Conservation (phyloP, 371 early-diverging fungal genomes). For the Rhizopus stolonifer region DNA sequence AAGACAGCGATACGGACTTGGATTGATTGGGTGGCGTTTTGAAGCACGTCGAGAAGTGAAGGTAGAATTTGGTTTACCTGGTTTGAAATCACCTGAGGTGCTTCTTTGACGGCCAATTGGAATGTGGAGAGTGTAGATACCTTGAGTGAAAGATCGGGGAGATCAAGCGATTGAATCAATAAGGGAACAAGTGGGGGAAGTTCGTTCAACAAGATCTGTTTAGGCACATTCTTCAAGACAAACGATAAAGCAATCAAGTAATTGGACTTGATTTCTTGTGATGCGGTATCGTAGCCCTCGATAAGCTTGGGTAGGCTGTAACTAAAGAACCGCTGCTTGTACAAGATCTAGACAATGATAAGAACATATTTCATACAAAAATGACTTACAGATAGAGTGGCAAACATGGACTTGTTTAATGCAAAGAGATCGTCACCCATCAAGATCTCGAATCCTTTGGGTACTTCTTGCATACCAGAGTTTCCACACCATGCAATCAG, state of each 20-base stretch:
- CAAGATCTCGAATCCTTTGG: constrained; percentile 68
- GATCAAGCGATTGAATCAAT: constrained; percentile 65
- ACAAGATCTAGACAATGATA: constrained; percentile 55
- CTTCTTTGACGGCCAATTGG: constrained; percentile 59
- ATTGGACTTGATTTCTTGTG: constrained; percentile 55
- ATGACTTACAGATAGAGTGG: constrained; percentile 58
- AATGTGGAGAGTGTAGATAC: constrained; percentile 78
- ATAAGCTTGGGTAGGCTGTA: constrained; percentile 71
- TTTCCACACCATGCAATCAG: constrained; percentile 56
- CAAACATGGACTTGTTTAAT: constrained; percentile 72
- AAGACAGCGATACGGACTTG: constrained; percentile 71
- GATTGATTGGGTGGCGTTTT: constrained; percentile 40
- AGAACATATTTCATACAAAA: background rate
- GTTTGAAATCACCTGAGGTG: constrained; percentile 60
- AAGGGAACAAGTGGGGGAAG: constrained; percentile 75
- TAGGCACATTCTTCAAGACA: constrained; percentile 77
- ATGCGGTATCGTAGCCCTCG: constrained; percentile 51
- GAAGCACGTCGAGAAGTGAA: constrained; percentile 44
- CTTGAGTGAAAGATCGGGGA: constrained; percentile 65
- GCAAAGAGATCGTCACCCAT: constrained; percentile 67
- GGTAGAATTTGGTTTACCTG: constrained; percentile 55
- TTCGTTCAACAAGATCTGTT: constrained; percentile 76
- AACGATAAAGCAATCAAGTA: constrained; percentile 82
- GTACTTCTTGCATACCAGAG: constrained; percentile 49
- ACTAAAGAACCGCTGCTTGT: constrained; percentile 83